Evolutionary conservation across 148 eudicot species (phyloP).

Genomic region (Hydrangea macrophylla): DNA sequence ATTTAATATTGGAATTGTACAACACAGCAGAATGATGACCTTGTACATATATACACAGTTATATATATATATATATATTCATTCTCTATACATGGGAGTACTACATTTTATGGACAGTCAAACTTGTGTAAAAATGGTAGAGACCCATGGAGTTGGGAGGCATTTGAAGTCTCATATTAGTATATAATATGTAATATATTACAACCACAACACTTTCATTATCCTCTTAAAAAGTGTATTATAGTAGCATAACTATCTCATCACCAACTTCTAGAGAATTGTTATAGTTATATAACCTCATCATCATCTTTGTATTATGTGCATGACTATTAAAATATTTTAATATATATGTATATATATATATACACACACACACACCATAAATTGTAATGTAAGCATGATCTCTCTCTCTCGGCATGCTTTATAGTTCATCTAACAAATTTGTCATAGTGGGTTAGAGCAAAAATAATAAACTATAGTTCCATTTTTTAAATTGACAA

Average conservation of each 20-base stretch:
- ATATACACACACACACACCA: no score
- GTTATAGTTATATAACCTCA: neutral
- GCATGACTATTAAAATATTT: no score
- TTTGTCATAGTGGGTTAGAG: no score
- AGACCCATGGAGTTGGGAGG: neutral
- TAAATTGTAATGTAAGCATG: no score
- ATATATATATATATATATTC: no score
- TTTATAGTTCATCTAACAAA: no score
- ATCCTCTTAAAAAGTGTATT: neutral
- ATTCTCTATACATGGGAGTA: no score
- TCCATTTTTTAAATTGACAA: no score
- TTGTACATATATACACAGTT: neutral
- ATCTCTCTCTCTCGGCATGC: no score
- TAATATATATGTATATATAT: no score
- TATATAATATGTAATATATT: neutral
- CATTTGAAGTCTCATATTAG: neutral
- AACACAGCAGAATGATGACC: neutral
- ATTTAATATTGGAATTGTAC: neutral
- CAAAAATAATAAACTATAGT: no score
- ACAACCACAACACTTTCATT: neutral
- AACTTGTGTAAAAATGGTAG: neutral
- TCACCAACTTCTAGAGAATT: neutral
- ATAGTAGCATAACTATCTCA: constrained; percentile 3
- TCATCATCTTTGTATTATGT: no score
- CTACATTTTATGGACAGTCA: neutral